Evolutionary conservation across 176 grass and related monocot species (phyloP), one percentile per base, ranked within the genome.

Genomic region (Pharus latifolius): DNA sequence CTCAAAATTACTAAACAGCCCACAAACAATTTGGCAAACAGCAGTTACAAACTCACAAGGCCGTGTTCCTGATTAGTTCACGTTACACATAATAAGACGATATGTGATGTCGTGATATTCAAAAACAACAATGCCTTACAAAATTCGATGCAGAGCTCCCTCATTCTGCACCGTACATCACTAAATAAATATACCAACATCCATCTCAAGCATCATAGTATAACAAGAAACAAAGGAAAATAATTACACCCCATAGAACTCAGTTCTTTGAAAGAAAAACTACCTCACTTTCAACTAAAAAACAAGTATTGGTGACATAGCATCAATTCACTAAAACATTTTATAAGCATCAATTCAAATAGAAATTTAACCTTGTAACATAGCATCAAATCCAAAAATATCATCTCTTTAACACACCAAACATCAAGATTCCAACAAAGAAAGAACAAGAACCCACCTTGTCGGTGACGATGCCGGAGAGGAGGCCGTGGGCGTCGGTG

Each of bases 401-500:
- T n/a, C 10, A 34, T 17, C 9, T 33, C 37, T 56, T 56, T 54
- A 66, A 51, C 25, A 72, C 50, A 65, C 1, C 35, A 34, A 4
- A 25, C 44, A 60, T 49, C n/a, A 18, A 31, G 71, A 73, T 48
- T 44, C 31, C 34, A 30, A 5, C 48, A 48, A 33, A 20, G n/a
- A 22, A 52, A 68, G 17, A 29, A 16, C 57, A 49, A 26, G 4
- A 67, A 61, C 11, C 26, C 64, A 94, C 95, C 84, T 99, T 94
- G 50, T 99, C 95, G 7, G 95, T 99, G 41, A 99, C 90, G 60
- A 99, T 99, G 65, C 95, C 95, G 14, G 95, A 99, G 17, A 99
- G 95, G 83, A 99, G 90, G 20, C 95, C 95, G 20, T 88, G 83
- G 15, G 76, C 66, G 63, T 99, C 95, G 16, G 95, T 99, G 50